These are phyloP conservation scores for Chalaropsis ovoidea DNA, from an alignment of 2,329 filamentous ascomycete species.

Conservation along the genomic window DNA sequence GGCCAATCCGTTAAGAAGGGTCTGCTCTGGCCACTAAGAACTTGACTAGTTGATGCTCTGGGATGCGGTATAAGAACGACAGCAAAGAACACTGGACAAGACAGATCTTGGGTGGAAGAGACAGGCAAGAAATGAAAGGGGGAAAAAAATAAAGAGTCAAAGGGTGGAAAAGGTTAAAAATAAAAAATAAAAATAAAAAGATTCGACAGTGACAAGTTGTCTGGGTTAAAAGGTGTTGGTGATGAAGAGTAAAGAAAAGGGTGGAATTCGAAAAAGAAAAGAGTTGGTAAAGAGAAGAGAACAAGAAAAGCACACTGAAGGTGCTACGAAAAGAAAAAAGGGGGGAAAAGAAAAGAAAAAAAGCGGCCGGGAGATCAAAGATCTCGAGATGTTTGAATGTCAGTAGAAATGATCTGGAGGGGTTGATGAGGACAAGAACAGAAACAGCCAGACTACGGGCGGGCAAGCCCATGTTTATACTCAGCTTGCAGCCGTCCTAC, in stretches of 20 bases:
- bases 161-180: background rate
- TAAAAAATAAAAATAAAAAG: slow-evolving; percentile 3
- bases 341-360: slow-evolving; percentile 5
- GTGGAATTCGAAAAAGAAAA: slow-evolving; percentile 1
- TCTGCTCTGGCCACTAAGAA: background rate
- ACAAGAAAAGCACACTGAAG: slow-evolving; percentile 14
- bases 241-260: slow-evolving; percentile 13
- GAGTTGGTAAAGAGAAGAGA: slow-evolving; percentile 6
- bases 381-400: slow-evolving; percentile 12
- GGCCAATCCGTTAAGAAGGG: slow-evolving; percentile 17
- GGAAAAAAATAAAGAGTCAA: background rate
- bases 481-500: background rate
- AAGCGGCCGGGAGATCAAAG: slow-evolving; percentile 15
- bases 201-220: background rate
- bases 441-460: background rate
- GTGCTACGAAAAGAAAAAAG: slow-evolving; percentile 18
- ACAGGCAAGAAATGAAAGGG: background rate
- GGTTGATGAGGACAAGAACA: slow-evolving; percentile 7
- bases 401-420: background rate
- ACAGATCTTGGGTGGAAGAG: background rate
- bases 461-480: background rate
- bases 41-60: background rate
- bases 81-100: background rate
- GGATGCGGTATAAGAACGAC: background rate
- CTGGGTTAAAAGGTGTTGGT: background rate